These are phyloP conservation scores for Thuidium tamariscinum DNA, from an alignment of 225 moss, liverwort and hornwort species.

Conservation along the genomic window DNA sequence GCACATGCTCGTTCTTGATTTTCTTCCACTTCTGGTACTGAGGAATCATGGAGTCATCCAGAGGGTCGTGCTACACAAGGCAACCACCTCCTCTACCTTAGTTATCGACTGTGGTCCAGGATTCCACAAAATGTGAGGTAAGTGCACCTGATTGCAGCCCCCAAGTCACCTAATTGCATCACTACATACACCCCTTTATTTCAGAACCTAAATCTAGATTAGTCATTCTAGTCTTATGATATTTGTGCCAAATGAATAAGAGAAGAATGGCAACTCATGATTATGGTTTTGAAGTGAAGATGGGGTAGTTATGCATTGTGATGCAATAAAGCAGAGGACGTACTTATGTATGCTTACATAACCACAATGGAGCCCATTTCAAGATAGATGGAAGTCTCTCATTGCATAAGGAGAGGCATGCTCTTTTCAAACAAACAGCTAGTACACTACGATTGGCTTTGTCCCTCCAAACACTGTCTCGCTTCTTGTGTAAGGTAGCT, in stretches of 20 bases:
- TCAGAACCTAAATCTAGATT: background rate
- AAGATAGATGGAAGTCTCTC: background rate
- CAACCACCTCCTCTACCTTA: background rate
- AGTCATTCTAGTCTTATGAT: background rate
- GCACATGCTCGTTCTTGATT: slow-evolving; percentile 38
- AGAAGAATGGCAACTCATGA: background rate
- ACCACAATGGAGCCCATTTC: background rate
- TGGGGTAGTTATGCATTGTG: too few relatives aligned
- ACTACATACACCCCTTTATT: too few relatives aligned
- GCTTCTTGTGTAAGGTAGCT: background rate
- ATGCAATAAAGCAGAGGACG: background rate
- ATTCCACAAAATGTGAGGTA: background rate
- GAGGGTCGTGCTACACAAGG: slow-evolving; percentile 39
- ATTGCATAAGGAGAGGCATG: background rate
- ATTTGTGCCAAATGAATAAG: background rate
- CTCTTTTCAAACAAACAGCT: background rate
- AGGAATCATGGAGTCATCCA: slow-evolving; percentile 68
- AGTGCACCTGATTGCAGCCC: background rate
- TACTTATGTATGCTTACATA: background rate
- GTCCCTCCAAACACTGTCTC: background rate
- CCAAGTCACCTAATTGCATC: background rate
- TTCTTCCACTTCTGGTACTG: slow-evolving; percentile 55
- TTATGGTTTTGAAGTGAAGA: background rate
- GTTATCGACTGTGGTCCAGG: background rate
- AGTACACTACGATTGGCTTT: background rate